phyloP scores from a whole-genome alignment of 257 asterid genomes.

The Rubia yunnanensis region DNA sequence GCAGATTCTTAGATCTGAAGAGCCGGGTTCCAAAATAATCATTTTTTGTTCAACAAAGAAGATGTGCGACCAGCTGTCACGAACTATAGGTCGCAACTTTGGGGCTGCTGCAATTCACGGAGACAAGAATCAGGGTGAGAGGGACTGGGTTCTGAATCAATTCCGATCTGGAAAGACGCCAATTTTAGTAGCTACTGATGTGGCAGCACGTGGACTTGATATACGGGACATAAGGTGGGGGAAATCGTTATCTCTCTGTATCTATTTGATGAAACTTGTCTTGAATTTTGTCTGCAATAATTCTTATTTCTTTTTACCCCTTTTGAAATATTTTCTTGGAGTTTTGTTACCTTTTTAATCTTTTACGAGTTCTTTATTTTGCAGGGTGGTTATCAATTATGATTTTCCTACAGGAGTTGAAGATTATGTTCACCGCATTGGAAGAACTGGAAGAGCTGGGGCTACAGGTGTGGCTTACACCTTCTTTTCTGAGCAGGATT shows the following conservation, averaged over 20 bases:
- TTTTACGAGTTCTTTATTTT: slow-evolving; percentile 10
- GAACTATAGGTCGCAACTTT: slow-evolving; percentile 51
- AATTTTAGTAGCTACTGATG: slow-evolving; percentile 96
- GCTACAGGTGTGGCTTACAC: slow-evolving; percentile 89
- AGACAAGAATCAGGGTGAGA: slow-evolving; percentile 90
- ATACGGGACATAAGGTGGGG: slow-evolving; percentile 85
- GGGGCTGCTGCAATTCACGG: slow-evolving; percentile 99
- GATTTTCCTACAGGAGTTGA: slow-evolving; percentile 95
- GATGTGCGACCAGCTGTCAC: slow-evolving; percentile 85
- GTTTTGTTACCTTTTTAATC: slow-evolving; percentile 17
- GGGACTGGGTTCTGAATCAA: slow-evolving; percentile 84
- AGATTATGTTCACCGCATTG: slow-evolving; percentile 96
- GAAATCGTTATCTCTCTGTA: neutral
- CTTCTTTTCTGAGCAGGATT: slow-evolving; percentile 73
- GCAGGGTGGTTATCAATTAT: slow-evolving; percentile 84
- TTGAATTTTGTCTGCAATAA: slow-evolving; percentile 20
- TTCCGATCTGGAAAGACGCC: slow-evolving; percentile 83
- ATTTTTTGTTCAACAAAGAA: slow-evolving; percentile 94
- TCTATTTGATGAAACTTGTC: too few relatives aligned
- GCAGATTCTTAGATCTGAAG: slow-evolving; percentile 88
- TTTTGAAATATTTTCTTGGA: neutral
- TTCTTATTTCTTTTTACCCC: slow-evolving; percentile 19
- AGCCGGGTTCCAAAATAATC: slow-evolving; percentile 87
- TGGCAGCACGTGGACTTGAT: slow-evolving; percentile 98
- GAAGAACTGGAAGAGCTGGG: slow-evolving; percentile 99